These are phyloP conservation scores for Cercophora samala DNA, from an alignment of 495 filamentous ascomycete species.

Conservation along the genomic window DNA sequence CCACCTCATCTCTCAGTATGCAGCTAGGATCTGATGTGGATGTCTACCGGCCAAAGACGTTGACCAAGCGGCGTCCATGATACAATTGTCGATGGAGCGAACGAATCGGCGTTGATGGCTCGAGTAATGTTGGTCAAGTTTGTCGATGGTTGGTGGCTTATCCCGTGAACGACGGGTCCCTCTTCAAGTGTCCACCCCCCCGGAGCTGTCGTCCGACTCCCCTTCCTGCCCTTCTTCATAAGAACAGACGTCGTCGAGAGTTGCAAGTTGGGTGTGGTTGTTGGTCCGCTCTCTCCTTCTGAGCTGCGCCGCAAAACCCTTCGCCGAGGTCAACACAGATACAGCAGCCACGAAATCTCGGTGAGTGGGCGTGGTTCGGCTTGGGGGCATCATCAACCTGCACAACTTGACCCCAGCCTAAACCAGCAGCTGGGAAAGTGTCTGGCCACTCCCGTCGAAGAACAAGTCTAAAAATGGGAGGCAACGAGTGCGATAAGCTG, in stretches of 20 bases:
- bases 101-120: neutral
- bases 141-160: neutral
- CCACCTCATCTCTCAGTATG: neutral
- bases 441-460: no score
- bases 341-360: neutral
- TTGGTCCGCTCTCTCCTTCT: neutral
- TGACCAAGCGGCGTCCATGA: neutral
- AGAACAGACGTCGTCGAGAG: neutral
- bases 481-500: neutral
- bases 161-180: neutral
- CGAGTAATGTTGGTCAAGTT: neutral
- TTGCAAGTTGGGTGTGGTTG: neutral
- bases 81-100: neutral
- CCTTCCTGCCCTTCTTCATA: neutral
- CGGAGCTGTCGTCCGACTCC: neutral
- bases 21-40: neutral
- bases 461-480: neutral
- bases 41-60: neutral
- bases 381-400: neutral
- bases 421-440: no score
- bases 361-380: neutral
- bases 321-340: neutral
- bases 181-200: neutral
- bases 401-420: neutral
- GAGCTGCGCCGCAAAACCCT: neutral